Base-by-base conservation (phyloP, 768 basidiomycete genomes). In the Boletus reticulatus region DNA sequence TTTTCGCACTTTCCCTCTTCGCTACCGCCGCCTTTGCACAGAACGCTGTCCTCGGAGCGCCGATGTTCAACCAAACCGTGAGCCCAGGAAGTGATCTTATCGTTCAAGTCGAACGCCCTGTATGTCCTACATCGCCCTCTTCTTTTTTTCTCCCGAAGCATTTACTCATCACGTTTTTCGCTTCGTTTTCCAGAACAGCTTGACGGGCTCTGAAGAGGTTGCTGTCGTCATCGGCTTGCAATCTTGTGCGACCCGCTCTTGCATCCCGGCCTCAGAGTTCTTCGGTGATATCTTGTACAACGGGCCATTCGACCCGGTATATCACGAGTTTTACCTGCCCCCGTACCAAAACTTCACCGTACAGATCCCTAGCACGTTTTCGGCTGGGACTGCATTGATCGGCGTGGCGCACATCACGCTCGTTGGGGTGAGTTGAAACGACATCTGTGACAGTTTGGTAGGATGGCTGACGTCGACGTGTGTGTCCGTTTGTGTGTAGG, bases 291-390 rank as follows among this genome's bases (percentile, higher is more conserved):
- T 82, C 19, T 67, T 83, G 44, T 81, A 79, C 65, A 76, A 74
- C 43, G 82, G 81, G 17, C 66, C 66, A 9, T 82, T 72, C 53
- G 59, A 65, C 20, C 80, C 81, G 0, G 56, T 73, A 52, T 64
- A 17, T 19, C 38, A 39, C 10, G 38, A 39, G 17, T 9, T 7
- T 10, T 7, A 39, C 38, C 38, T 39, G 13, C 38, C 38, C 3
- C 78, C 79, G 12, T 74, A 78, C 65, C 68, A 81, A 51, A 79
- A 80, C 59, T 77, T 79, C 55, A 73, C 76, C 6, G 69, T 81
- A 6, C 65, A 66, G 34, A 62, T 82, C 11, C 80, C 80, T 1
- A 46, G 66, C 27, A 44, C 20, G 4, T 14, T 63, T 12, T 0
- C 61, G 1, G 48, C 59, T 31, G 77, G 78, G 6, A 51, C 61